phyloP scores from a whole-genome alignment of 78 protist species.

The Dictyostelium intermedium region DNA sequence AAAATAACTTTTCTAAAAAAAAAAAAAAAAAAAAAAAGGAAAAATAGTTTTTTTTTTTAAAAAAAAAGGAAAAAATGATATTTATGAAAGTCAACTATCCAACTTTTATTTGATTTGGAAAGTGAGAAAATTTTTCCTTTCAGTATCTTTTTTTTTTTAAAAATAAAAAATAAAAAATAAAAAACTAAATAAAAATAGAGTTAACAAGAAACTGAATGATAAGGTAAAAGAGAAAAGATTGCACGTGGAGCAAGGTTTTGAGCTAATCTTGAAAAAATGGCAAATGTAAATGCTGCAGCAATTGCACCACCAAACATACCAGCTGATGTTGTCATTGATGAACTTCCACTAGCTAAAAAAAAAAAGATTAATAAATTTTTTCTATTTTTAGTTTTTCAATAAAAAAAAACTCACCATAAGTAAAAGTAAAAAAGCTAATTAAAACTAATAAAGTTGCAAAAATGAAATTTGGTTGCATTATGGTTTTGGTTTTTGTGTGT shows the following conservation, averaged over 20 bases:
- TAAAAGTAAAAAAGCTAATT: background rate
- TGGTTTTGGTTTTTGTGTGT: background rate
- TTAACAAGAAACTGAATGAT: conserved; percentile 74
- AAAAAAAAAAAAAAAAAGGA: too few relatives aligned
- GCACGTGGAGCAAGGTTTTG: conserved; percentile 43
- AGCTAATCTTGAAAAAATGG: background rate
- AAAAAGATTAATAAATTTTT: background rate
- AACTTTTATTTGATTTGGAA: too few relatives aligned
- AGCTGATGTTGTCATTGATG: background rate
- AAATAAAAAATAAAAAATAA: too few relatives aligned
- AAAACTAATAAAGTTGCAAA: background rate
- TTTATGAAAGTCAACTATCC: too few relatives aligned
- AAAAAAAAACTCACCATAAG: background rate
- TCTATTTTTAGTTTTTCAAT: background rate
- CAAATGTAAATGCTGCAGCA: background rate
- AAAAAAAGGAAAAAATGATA: too few relatives aligned
- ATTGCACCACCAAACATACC: background rate
- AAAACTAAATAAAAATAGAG: too few relatives aligned
- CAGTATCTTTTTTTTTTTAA: too few relatives aligned
- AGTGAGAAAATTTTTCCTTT: too few relatives aligned
- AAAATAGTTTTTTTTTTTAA: too few relatives aligned
- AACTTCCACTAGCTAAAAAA: background rate
- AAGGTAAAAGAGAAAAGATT: conserved; percentile 40
- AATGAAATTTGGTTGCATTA: background rate
- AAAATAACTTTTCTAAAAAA: too few relatives aligned